Evolutionary conservation across 805 yeast species (phyloP), one percentile per base, ranked within the genome.

Genomic region (Debaryomyces hansenii): DNA sequence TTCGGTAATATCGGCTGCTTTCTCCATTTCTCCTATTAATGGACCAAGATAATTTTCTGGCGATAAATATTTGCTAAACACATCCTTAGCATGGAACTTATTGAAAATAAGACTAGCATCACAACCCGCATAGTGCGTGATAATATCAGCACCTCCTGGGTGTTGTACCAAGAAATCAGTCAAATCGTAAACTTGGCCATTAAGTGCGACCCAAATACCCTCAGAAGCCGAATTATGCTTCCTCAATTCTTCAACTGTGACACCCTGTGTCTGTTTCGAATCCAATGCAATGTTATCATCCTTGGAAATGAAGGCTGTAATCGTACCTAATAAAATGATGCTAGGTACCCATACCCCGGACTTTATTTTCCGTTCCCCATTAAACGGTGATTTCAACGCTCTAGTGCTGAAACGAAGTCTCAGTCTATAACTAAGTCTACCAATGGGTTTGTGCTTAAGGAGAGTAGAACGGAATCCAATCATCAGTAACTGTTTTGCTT

Each of bases 121-220:
- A 48, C 78, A 81, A 18, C 91, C 91, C 9, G 79, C 82, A 50
- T 67, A 66, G 27, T 61, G 63, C 40, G 75, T 53, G 27, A 79
- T 66, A 14, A 77, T 69, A 12, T 56, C 52, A 36, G 56, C 60
- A n/a, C 83, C 83, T 20, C 83, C 83, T 1, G 83, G 83, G 56
- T 75, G 80, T 14, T 54, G 51, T 6, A 63, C 54, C 2, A 72
- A 37, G 47, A 74, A 75, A 12, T 55, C 57, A 15, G 70, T 62
- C 47, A 67, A 42, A 47, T 67, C 70, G 49, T 65, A 67, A 4
- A 67, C 70, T 28, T 63, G 47, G 3, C 65, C 66, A 27, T 63
- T 52, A 38, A 67, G 54, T 4, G 53, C 65, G 2, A 65, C 62
- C 73, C 73, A 67, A 14, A 58, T 20, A 1, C 48, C 47, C 9